These are phyloP conservation scores for Oryza australiensis DNA, from an alignment of 176 grass and related monocot genomes.

Conservation along the genomic window DNA sequence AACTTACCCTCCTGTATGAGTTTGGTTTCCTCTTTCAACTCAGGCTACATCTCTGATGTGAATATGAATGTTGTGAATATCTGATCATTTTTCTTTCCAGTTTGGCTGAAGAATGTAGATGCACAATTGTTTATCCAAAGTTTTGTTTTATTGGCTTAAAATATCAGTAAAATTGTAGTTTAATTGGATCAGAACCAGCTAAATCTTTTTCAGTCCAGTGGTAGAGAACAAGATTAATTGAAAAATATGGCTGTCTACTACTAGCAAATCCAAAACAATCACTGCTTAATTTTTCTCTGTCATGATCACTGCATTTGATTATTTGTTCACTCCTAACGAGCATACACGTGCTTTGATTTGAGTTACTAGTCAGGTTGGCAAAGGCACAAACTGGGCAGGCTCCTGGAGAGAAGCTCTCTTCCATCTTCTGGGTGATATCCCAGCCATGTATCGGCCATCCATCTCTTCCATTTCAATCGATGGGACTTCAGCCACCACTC, in stretches of 20 bases:
- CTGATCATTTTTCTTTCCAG: not conserved
- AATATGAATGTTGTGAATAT: not conserved
- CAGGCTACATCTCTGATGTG: not conserved
- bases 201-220: not conserved
- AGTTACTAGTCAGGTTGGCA: constrained; percentile 56
- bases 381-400: constrained; percentile 32
- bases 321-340: not conserved
- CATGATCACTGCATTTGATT: not conserved
- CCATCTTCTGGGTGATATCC: constrained; percentile 59
- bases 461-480: constrained; percentile 70
- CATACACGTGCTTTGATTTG: not conserved
- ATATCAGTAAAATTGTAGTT: not conserved
- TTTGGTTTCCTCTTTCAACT: not conserved
- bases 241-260: not conserved
- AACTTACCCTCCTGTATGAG: constrained; percentile 52
- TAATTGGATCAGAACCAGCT: not conserved
- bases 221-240: not conserved
- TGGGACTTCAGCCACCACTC: constrained; percentile 67
- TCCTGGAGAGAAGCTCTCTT: constrained; percentile 80
- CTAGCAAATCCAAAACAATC: not conserved
- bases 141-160: not conserved
- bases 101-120: not conserved
- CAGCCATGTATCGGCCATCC: constrained; percentile 28
- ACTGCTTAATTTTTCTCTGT: not conserved
- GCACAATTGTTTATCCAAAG: not conserved